phyloP scores from a whole-genome alignment of 306 rosid species.

The Sicyos baderoa region DNA sequence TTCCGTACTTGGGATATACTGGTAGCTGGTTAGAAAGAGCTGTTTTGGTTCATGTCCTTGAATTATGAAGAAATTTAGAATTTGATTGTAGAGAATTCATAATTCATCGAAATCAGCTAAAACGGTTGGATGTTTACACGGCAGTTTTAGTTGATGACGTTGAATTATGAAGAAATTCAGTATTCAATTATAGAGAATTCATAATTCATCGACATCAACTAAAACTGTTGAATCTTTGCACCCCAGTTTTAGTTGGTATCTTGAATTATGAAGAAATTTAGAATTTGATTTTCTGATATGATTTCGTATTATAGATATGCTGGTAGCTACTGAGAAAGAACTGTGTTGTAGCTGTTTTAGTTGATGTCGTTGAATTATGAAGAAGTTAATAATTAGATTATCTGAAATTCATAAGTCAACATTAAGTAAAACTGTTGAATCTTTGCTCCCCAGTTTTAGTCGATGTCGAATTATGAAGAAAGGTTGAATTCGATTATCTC shows the following conservation, averaged over 20 bases:
- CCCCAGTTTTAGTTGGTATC: background rate
- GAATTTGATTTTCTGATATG: background rate
- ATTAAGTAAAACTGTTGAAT: background rate
- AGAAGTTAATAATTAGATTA: too few relatives aligned
- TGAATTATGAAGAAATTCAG: background rate
- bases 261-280: background rate
- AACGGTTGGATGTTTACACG: background rate
- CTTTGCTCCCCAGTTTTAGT: background rate
- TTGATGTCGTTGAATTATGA: too few relatives aligned
- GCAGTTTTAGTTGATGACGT: background rate
- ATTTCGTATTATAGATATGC: background rate
- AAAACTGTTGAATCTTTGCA: background rate
- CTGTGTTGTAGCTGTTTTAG: background rate
- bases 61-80: too few relatives aligned
- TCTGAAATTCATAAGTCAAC: too few relatives aligned
- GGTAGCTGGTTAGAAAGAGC: background rate
- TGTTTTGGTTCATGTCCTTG: background rate
- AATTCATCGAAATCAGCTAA: too few relatives aligned
- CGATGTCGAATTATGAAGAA: too few relatives aligned
- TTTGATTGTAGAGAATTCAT: too few relatives aligned
- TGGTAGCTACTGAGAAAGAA: background rate
- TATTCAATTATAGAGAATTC: too few relatives aligned
- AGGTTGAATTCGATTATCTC: background rate
- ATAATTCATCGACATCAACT: too few relatives aligned
- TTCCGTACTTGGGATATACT: background rate